A percentile compares a stretch with the other conserved stretches of the same genome.
Evolutionary conservation across 2,329 filamentous ascomycete genomes (phyloP).

Genomic region (Aspergillus thermomutatus): DNA sequence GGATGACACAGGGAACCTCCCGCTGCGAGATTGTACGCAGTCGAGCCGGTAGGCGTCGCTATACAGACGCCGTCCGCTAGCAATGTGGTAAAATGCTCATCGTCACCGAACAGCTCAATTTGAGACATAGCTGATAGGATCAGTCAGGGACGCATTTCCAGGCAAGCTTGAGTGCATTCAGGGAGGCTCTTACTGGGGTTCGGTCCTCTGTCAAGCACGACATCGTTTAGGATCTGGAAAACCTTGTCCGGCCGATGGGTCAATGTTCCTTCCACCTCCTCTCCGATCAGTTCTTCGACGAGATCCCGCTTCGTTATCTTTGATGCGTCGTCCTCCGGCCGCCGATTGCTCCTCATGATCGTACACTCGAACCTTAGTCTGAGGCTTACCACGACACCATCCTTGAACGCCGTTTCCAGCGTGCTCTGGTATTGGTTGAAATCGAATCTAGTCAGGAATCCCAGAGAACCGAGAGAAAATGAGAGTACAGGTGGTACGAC

Average conservation of each 20-base stretch:
- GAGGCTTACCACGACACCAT: constrained; percentile 85
- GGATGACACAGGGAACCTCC: constrained; percentile 95
- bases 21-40: constrained; percentile 91
- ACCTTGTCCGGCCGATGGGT: constrained; percentile 83
- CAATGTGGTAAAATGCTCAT: constrained; percentile 91
- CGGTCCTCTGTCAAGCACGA: constrained; percentile 92
- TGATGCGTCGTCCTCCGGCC: constrained; percentile 24
- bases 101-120: constrained; percentile 89
- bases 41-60: constrained; percentile 90
- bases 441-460: constrained; percentile 96
- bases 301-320: constrained; percentile 58
- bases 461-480: constrained; percentile 85
- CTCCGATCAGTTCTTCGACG: constrained; percentile 84
- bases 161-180: neutral
- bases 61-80: constrained; percentile 92
- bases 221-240: constrained; percentile 90
- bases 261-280: constrained; percentile 76
- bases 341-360: constrained; percentile 66
- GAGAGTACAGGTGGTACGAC: constrained; percentile 91
- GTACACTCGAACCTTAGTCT: constrained; percentile 89
- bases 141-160: neutral
- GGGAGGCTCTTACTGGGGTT: constrained; percentile 68
- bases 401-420: constrained; percentile 67
- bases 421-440: constrained; percentile 71
- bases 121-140: constrained; percentile 71